Conservation (phyloP, 805 yeast species). For the Saccharomycopsis selenospora region DNA sequence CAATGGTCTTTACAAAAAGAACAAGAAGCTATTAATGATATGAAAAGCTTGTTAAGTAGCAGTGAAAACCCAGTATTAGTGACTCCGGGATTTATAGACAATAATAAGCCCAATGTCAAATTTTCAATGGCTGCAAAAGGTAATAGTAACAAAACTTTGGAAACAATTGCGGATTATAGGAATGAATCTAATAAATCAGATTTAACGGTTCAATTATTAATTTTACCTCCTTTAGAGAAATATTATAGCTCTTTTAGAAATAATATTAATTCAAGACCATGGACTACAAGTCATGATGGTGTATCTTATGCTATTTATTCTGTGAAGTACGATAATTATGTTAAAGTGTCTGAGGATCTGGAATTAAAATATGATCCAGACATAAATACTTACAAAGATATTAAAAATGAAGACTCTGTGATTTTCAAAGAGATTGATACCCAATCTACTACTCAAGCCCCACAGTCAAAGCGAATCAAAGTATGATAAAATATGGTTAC, state of each 20-base stretch:
- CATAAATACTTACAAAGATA: constrained; percentile 23
- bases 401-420: constrained; percentile 2
- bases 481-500: no score
- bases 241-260: constrained; percentile 63
- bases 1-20: constrained; percentile 26
- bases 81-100: constrained; percentile 6
- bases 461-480: no score
- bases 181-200: constrained; percentile 25
- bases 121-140: no score
- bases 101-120: neutral
- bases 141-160: neutral
- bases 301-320: constrained; percentile 56
- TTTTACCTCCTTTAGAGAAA: constrained; percentile 60
- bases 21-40: constrained; percentile 27
- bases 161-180: neutral
- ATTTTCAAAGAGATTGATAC: neutral
- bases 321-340: constrained; percentile 40
- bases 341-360: constrained; percentile 23
- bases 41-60: constrained; percentile 25
- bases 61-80: constrained; percentile 22
- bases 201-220: constrained; percentile 29
- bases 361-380: constrained; percentile 22
- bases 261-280: constrained; percentile 67
- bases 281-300: constrained; percentile 76
- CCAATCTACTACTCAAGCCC: no score